phyloP scores from a whole-genome alignment of 2,329 filamentous ascomycete genomes.

The Penicillium griseofulvum region DNA sequence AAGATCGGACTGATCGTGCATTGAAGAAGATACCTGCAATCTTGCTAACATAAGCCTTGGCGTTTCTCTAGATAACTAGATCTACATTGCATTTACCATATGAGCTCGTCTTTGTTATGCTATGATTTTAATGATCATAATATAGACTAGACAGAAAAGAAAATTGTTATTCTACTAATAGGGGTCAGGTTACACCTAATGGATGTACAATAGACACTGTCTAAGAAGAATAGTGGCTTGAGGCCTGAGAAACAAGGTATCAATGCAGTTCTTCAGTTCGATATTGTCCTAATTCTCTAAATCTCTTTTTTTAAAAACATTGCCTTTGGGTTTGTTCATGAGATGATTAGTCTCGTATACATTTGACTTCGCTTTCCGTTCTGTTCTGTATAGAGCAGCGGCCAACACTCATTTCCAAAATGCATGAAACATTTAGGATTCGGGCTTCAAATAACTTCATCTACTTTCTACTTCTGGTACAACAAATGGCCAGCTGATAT shows the following conservation, averaged over 20 bases:
- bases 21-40: conserved; percentile 5
- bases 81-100: not conserved
- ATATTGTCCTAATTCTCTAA: not conserved
- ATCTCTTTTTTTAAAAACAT: not conserved
- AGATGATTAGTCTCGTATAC: not conserved
- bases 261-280: not conserved
- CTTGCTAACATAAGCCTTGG: conserved; percentile 28
- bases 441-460: not conserved
- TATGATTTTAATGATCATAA: not conserved
- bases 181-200: not conserved
- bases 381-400: not conserved
- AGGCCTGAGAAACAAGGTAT: not conserved
- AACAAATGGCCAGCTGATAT: not conserved
- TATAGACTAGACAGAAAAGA: not conserved
- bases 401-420: not conserved
- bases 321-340: not conserved
- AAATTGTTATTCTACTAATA: not conserved
- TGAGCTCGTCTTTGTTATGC: not conserved
- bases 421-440: not conserved
- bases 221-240: not conserved
- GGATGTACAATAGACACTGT: not conserved
- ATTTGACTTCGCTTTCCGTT: not conserved
- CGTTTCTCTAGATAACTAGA: conserved; percentile 16
- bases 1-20: conserved; percentile 20
- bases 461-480: not conserved